Evolutionary conservation across 1,284 basidiomycete genomes (phyloP), one percentile per base, ranked within the genome.

Genomic region (Cutaneotrichosporon mucoides): DNA sequence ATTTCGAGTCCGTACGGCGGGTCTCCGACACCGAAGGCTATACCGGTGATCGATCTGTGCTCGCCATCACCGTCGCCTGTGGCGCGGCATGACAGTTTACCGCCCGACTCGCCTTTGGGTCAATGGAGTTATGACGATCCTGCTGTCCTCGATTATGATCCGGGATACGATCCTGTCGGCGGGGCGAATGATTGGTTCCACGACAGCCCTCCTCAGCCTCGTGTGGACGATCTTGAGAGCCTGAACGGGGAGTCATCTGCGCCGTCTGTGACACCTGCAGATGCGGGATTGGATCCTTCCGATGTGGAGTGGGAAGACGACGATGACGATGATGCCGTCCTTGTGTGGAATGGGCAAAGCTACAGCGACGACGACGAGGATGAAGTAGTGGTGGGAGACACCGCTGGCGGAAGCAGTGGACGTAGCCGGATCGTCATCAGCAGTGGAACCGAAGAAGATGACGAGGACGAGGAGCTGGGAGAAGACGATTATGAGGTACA

Each of bases 251-350:
- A 44, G 43, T 15, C 24, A 24, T 24, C 24, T 24, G 24, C 35
- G 13, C 51, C 42, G 34, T 43, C 51, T 4, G 52, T 44, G 11
- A 44, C 41, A 7, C 12, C 41, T 7, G 44, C 33, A 6, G 53
- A 47, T 5, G 45, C 37, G 15, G 44, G 35, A 1, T n/a, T n/a
- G 3, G 24, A 55, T 24, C 24, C 24, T 3, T 41, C 38, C 9
- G 42, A 45, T 16, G 16, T 11, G 11, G 59, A 54, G 3, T 65
- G 60, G 61, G 61, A 63, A 1, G 52, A 55, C n/a, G 63, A 71
- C 49, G 24, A 24, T 24, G 24, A 24, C 24, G 24, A 24, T 24
- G 24, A 24, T 24, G 72, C 72, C 5, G 64, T 69, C 2, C 34
- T 66, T 34, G 53, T 43, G 34, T 74, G 55, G 65, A 58, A 59